phyloP scores from a whole-genome alignment of 179 eudicot genomes.

The Beta lomatogona region DNA sequence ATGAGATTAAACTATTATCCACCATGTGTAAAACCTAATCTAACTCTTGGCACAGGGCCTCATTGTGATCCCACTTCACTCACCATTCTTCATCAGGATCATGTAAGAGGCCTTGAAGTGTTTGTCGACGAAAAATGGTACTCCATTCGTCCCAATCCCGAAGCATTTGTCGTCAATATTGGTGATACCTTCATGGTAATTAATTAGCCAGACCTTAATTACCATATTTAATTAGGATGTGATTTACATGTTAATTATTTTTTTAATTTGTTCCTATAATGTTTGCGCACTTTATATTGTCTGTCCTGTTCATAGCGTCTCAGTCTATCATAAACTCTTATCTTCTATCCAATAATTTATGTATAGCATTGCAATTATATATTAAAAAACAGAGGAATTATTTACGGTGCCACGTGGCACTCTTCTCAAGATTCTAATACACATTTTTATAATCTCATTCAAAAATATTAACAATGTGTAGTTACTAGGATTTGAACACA shows the following conservation, averaged over 20 bases:
- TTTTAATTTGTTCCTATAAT: neutral
- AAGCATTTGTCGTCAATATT: constrained; percentile 77
- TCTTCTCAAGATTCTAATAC: too few species aligned
- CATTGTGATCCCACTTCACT: constrained; percentile 88
- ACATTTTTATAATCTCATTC: too few species aligned
- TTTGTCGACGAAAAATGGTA: constrained; percentile 69
- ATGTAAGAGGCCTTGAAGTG: constrained; percentile 84
- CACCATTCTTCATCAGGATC: constrained; percentile 85
- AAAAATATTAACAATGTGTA: too few species aligned
- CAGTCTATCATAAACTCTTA: too few species aligned
- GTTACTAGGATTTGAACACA: too few species aligned
- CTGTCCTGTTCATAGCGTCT: neutral
- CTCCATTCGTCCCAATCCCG: constrained; percentile 55
- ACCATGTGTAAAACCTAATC: constrained; percentile 68
- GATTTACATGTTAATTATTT: neutral
- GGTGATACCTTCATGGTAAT: constrained; percentile 95
- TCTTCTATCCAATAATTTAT: too few species aligned
- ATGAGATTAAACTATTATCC: constrained; percentile 89
- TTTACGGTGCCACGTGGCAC: too few species aligned
- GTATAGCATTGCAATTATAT: too few species aligned
- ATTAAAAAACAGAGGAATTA: too few species aligned
- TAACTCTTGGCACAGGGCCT: constrained; percentile 87
- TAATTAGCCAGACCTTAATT: neutral
- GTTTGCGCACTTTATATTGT: neutral
- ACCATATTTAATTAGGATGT: neutral